phyloP scores from a whole-genome alignment of 73 alveolate species.

The Paramecium biaurelia region DNA sequence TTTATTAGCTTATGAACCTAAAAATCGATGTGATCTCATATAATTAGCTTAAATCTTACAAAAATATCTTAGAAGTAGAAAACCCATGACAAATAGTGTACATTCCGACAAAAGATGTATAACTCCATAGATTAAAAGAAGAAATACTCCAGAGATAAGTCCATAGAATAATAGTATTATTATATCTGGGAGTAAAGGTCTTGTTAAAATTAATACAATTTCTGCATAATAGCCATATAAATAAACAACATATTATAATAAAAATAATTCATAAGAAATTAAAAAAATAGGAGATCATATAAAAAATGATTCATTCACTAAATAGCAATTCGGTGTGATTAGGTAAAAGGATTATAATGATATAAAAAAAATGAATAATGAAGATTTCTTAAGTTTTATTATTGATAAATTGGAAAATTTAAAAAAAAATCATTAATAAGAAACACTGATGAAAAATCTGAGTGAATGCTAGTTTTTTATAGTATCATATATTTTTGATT shows the following conservation, averaged over 20 bases:
- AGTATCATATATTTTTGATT: neutral
- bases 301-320: neutral
- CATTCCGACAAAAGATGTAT: neutral
- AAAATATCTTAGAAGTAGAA: neutral
- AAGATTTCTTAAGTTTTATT: neutral
- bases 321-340: neutral
- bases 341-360: neutral
- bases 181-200: neutral
- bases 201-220: neutral
- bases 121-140: neutral
- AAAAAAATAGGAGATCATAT: neutral
- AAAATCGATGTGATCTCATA: neutral
- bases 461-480: neutral
- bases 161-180: neutral
- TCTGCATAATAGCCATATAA: neutral
- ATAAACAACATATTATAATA: neutral
- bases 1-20: conserved; percentile 4
- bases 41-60: neutral
- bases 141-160: neutral
- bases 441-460: neutral
- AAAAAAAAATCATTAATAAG: neutral
- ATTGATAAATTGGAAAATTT: neutral
- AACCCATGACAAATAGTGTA: neutral
- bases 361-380: neutral
- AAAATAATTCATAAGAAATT: neutral